Evolutionary conservation across 2,329 filamentous ascomycete genomes (phyloP).

Genomic region (Thielaviopsis punctulata): DNA sequence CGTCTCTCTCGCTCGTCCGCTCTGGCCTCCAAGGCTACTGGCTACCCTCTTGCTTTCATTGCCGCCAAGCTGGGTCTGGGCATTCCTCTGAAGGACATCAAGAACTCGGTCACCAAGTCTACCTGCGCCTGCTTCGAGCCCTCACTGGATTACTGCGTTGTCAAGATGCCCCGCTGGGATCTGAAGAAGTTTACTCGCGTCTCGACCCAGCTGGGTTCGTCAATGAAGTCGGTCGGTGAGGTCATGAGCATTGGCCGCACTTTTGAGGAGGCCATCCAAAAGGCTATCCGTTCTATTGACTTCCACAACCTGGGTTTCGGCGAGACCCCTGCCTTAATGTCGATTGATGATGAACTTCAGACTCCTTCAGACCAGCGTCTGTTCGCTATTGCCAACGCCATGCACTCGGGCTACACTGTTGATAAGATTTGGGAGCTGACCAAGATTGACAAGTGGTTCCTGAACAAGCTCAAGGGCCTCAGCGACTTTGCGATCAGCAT

Average conservation of each 20-base stretch:
- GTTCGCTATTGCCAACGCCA: conserved; percentile 94
- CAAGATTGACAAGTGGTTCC: conserved; percentile 98
- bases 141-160: conserved; percentile 91
- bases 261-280: conserved; percentile 97
- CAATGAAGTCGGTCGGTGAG: conserved; percentile 99
- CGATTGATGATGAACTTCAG: conserved; percentile 87
- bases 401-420: conserved; percentile 83
- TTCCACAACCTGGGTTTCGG: conserved; percentile 92
- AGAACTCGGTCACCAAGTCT: conserved; percentile 86
- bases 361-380: conserved; percentile 94
- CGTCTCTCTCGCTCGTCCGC: conserved; percentile 90
- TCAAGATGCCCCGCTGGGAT: conserved; percentile 98
- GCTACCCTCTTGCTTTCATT: conserved; percentile 90
- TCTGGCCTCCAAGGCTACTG: conserved; percentile 89
- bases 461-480: conserved; percentile 76
- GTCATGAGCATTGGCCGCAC: conserved; percentile 96
- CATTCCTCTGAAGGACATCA: conserved; percentile 90
- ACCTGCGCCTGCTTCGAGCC: conserved; percentile 98
- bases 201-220: conserved; percentile 86
- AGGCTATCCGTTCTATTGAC: conserved; percentile 89
- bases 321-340: conserved; percentile 75
- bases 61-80: conserved; percentile 90
- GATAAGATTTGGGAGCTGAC: conserved; percentile 98
- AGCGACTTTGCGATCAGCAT: conserved; percentile 77
- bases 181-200: conserved; percentile 97